Percentiles rank a stretch among this genome's conserved stretches.
These are phyloP conservation scores for Pythium volutum DNA, from an alignment of 352 stramenopile genomes.

Conservation along the genomic window DNA sequence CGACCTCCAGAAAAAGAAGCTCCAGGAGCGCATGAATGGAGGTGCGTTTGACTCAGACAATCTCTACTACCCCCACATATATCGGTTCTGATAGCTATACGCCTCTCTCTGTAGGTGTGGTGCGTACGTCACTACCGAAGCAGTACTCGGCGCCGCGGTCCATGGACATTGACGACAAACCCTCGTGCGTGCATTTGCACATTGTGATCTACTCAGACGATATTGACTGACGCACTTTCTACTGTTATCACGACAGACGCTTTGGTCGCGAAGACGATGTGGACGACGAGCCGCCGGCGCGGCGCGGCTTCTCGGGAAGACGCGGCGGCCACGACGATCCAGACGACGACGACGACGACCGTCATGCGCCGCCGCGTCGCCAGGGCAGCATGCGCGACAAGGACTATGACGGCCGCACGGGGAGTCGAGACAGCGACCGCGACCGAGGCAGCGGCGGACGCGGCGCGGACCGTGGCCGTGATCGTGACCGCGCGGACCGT, in stretches of 20 bases:
- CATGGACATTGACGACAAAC: constrained; percentile 75
- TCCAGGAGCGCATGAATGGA: constrained; percentile 78
- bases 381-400: constrained; percentile 28
- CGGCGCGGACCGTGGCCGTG: constrained; percentile 28
- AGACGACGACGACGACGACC: constrained; percentile 41
- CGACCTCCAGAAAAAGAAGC: constrained; percentile 85
- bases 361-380: constrained; percentile 23
- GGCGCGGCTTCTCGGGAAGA: constrained; percentile 12
- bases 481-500: constrained; percentile 21
- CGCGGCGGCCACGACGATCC: constrained; percentile 33
- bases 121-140: constrained; percentile 67
- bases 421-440: constrained; percentile 37
- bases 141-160: constrained; percentile 75
- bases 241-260: constrained; percentile 16
- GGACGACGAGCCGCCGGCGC: constrained; percentile 34
- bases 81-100: too few relatives aligned
- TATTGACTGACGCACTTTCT: too few relatives aligned
- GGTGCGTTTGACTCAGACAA: too few relatives aligned
- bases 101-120: constrained; percentile 44
- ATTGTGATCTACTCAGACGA: too few relatives aligned
- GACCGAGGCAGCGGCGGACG: constrained; percentile 30
- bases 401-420: constrained; percentile 33
- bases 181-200: constrained; percentile 48
- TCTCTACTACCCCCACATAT: too few relatives aligned
- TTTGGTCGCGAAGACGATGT: constrained; percentile 73